Base-by-base conservation (phyloP, 805 yeast species). In the Wilhelminamyces savonicus region DNA sequence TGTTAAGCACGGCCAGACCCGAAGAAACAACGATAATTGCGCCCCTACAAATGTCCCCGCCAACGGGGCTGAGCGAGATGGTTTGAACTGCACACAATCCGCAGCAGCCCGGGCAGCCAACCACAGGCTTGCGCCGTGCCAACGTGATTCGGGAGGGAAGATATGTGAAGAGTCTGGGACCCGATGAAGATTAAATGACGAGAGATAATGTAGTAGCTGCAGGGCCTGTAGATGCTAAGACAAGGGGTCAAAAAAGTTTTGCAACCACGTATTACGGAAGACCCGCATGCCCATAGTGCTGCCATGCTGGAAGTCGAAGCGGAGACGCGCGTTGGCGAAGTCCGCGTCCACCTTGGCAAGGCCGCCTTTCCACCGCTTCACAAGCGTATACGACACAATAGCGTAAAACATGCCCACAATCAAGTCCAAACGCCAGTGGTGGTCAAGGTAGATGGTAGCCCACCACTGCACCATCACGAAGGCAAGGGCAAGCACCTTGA, bases 391-490 rank as follows among this genome's bases (percentile, higher is more conserved):
- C 16, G 62, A 43, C 9, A 52, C 19, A 4, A 74, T 36, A 0
- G 82, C 68, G 54, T 79, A 79, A 3, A 59, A 19, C 46, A 73
- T 50, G 7, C 85, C 85, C 11, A 61, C 59, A 22, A 77, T 51
- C 30, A 78, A 54, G 46, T 80, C 86, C 21, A 78, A 51, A 35
- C 83, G 62, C 69, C 78, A 80, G 50, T 79, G 87, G 51, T 78
- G 86, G 47, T 78, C 85, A 34, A 80, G 51, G 43, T 80, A 80
- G 56, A 79, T 74, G 3, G 84, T 76, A 15, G 83, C 74, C 84
- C 85, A 80, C 82, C 85, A 77, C 47, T 78, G 85, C 20, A 74
- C 46, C 2, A 61, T 34, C 6, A 78, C 71, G 50, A 71, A 78
- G 0, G 37, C 21, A 4, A 67, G 43, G 13, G 65, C 68, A 1